Conservation (phyloP, 768 basidiomycete genomes). For the Collybia nuda region DNA sequence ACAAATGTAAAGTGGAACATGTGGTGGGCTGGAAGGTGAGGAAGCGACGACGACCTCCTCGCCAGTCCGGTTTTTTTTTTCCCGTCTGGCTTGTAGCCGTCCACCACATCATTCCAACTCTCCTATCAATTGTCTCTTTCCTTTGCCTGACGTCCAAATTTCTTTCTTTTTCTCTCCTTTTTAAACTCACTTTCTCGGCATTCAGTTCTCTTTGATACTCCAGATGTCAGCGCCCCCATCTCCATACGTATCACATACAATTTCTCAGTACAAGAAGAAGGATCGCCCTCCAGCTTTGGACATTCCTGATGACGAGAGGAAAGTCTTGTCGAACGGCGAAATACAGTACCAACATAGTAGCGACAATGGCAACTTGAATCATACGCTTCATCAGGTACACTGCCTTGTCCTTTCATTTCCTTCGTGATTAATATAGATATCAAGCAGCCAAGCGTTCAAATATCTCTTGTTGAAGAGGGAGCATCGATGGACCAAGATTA, state of each 20-base stretch:
- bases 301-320: slow-evolving; percentile 36
- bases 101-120: slow-evolving; percentile 11
- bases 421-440: slow-evolving; percentile 10
- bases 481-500: slow-evolving; percentile 44
- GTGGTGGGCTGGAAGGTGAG: slow-evolving; percentile 28
- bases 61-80: slow-evolving; percentile 14
- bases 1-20: slow-evolving; percentile 37
- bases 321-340: slow-evolving; percentile 38
- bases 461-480: slow-evolving; percentile 41
- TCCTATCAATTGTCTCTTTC: slow-evolving; percentile 11
- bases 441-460: slow-evolving; percentile 23
- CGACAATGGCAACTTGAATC: slow-evolving; percentile 8
- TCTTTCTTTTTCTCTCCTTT: slow-evolving; percentile 20
- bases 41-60: slow-evolving; percentile 13
- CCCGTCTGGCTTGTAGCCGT: slow-evolving; percentile 8
- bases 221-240: slow-evolving; percentile 44
- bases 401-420: slow-evolving; percentile 17
- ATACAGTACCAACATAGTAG: slow-evolving; percentile 36
- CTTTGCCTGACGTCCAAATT: slow-evolving; percentile 21
- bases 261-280: slow-evolving; percentile 39
- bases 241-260: slow-evolving; percentile 35
- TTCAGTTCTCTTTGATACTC: slow-evolving; percentile 15
- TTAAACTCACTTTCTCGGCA: slow-evolving; percentile 4
- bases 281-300: slow-evolving; percentile 56
- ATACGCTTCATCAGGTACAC: slow-evolving; percentile 32